Evolutionary conservation across 2,329 filamentous ascomycete species (phyloP), one percentile per base, ranked within the genome.

Genomic region (Cladophialophora immunda): DNA sequence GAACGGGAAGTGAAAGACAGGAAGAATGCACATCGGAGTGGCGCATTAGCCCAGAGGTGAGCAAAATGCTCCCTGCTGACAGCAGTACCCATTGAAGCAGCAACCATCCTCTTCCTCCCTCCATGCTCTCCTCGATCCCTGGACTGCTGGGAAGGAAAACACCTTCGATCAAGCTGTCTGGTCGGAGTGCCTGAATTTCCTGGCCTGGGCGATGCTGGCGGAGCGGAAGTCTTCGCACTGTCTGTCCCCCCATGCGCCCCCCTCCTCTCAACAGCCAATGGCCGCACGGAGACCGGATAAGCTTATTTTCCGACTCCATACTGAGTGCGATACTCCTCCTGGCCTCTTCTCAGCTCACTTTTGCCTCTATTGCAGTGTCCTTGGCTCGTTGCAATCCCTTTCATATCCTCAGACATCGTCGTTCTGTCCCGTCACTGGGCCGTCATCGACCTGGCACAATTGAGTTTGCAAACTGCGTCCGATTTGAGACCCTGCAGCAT

Each of bases 291-390:
- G 13, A 19, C 38, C 41, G 30, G 13, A 25, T 52, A 61, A 53
- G n/a, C 29, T 60, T 61, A 53, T 36, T 61, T 61, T 3, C n/a
- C 9, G 52, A 34, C 45, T 29, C 22, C 45, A 30, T 53, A n/a
- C 7, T 9, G 19, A 19, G 9, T 55, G 27, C 29, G 3, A 55
- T 55, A 8, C 29, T 34, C 29, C 13, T 22, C 27, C 29, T n/a
- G 3, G 7, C 25, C 29, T 7, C 30, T 2, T 59, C n/a, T 50
- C 38, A 52, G n/a, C 19, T 59, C 57, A 59, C 38, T 47, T 34
- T 19, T 4, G 15, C 15, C 25, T 59, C 36, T 47, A 15, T 52
- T 50, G 22, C 41, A 22, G 29, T 34, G 15, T 54, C 25, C 15
- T 27, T n/a, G 15, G 8, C n/a, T 25, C 9, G 45, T 54, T 4